Evolutionary conservation across 371 early-diverging fungal species (phyloP).

Genomic region (Parasitella parasitica): DNA sequence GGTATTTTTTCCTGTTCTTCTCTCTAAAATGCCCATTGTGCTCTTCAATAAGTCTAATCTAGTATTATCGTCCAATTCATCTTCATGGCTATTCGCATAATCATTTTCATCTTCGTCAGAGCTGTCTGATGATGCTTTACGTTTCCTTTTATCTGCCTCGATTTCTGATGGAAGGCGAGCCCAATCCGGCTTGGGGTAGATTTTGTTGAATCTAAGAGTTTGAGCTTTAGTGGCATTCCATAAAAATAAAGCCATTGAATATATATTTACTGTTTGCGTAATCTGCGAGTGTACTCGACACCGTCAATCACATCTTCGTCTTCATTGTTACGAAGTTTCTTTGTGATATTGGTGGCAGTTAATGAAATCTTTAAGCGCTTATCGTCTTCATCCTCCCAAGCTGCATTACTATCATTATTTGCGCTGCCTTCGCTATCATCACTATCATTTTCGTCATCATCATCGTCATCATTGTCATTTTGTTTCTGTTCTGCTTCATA

Average conservation of each 20-base stretch:
- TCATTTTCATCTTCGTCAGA: slow-evolving; percentile 50
- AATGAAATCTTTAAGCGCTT: slow-evolving; percentile 68
- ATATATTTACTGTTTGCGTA: slow-evolving; percentile 73
- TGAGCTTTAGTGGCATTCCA: too few relatives aligned
- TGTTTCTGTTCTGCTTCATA: slow-evolving; percentile 34
- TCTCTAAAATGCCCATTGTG: slow-evolving; percentile 56
- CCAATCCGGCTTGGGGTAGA: slow-evolving; percentile 90
- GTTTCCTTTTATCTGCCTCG: slow-evolving; percentile 26
- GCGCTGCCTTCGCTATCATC: slow-evolving; percentile 24
- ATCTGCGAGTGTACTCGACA: slow-evolving; percentile 77
- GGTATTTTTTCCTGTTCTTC: slow-evolving; percentile 18
- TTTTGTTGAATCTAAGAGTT: slow-evolving; percentile 70
- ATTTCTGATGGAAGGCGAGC: slow-evolving; percentile 58
- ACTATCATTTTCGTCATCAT: slow-evolving; percentile 13
- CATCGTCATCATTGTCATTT: slow-evolving; percentile 1
- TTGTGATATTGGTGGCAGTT: slow-evolving; percentile 57
- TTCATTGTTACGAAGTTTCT: slow-evolving; percentile 76
- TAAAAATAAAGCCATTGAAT: too few relatives aligned
- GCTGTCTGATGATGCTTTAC: slow-evolving; percentile 29
- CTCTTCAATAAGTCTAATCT: slow-evolving; percentile 49
- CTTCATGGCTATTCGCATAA: slow-evolving; percentile 28
- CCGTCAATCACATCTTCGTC: slow-evolving; percentile 75
- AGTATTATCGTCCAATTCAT: slow-evolving; percentile 44
- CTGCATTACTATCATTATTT: slow-evolving; percentile 36
- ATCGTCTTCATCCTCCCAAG: slow-evolving; percentile 83